A percentile compares a stretch with the other conserved stretches of the same genome.
Evolutionary conservation across 805 yeast genomes (phyloP).

Genomic region (Cyberlindnera xishuangbannaensis): DNA sequence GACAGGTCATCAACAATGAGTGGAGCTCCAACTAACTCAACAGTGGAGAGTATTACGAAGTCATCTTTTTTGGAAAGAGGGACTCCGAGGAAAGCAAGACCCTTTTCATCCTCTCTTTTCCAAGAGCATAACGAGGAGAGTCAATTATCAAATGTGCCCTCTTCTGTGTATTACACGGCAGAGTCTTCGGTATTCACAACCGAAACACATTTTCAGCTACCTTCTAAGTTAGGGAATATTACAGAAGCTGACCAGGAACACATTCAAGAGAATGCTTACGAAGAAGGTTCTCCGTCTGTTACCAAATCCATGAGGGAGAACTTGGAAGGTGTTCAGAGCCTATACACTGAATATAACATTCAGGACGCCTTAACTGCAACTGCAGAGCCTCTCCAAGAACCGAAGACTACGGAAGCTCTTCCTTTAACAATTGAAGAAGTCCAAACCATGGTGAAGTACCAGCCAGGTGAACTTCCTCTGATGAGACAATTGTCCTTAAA

Average conservation of each 20-base stretch:
- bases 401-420: conserved; percentile 6
- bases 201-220: no score
- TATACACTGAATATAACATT: no score
- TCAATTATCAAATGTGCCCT: no score
- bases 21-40: no score
- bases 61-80: conserved; percentile 6
- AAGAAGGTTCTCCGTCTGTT: not conserved
- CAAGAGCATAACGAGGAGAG: not conserved
- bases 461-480: no score
- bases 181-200: no score
- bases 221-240: not conserved
- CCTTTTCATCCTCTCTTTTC: not conserved
- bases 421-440: conserved; percentile 11
- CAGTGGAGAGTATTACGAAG: conserved; percentile 11
- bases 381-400: not conserved
- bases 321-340: not conserved
- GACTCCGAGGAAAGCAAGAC: not conserved
- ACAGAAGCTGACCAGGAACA: not conserved
- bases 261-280: not conserved
- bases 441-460: conserved; percentile 5
- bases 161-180: no score
- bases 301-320: conserved; percentile 3
- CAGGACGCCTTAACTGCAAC: not conserved
- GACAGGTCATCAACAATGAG: not conserved
- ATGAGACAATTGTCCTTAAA: no score